phyloP scores from a whole-genome alignment of 805 yeast species.

The Schizosaccharomyces osmophilus region DNA sequence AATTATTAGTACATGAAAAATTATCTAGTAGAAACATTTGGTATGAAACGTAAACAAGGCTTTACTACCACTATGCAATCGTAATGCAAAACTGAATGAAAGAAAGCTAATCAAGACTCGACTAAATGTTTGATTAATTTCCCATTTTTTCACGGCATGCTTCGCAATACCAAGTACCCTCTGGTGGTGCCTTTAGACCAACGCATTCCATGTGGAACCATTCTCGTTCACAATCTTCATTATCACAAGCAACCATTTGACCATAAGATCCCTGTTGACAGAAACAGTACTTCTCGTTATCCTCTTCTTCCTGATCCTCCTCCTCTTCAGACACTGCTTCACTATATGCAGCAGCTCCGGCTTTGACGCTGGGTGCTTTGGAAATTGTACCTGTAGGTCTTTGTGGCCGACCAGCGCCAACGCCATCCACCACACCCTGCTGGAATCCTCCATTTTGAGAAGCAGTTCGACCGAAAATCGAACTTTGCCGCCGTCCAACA shows the following conservation, averaged over 20 bases:
- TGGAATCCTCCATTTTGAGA: neutral
- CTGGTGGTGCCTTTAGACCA: conserved; percentile 67
- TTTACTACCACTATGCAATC: too few relatives aligned
- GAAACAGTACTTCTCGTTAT: conserved; percentile 49
- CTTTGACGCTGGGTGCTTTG: neutral
- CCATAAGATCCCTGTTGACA: conserved; percentile 90
- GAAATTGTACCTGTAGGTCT: neutral
- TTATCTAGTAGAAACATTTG: too few relatives aligned
- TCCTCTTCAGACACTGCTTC: neutral
- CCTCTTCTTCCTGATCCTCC: neutral
- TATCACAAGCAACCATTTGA: conserved; percentile 90
- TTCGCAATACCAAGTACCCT: conserved; percentile 87
- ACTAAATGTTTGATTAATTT: too few relatives aligned
- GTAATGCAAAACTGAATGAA: too few relatives aligned
- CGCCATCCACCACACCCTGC: neutral
- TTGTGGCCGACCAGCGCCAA: neutral
- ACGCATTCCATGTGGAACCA: conserved; percentile 97
- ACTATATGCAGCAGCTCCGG: neutral
- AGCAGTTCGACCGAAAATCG: neutral
- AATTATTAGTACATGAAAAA: too few relatives aligned
- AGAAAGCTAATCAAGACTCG: too few relatives aligned
- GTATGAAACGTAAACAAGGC: too few relatives aligned
- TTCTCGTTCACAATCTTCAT: conserved; percentile 62
- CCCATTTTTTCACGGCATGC: conserved; percentile 24
- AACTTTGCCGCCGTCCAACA: neutral